Conservation (phyloP, 2,329 filamentous ascomycete species). For the Chaetomium sp. region DNA sequence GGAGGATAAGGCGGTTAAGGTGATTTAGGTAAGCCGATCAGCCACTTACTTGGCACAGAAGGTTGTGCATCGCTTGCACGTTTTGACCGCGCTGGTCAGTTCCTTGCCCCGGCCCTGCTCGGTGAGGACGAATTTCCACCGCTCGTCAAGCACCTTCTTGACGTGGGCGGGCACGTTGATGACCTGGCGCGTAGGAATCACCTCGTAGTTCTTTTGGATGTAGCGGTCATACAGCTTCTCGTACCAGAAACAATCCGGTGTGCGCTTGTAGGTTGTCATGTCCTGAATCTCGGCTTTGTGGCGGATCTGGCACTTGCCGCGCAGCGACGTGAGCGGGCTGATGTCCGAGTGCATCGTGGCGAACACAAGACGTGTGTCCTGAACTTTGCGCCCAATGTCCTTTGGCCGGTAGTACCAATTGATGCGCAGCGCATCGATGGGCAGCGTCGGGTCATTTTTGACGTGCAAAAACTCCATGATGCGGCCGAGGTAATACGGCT, state of each 20-base stretch:
- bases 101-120: constrained; percentile 93
- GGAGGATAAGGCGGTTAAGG: too few species aligned
- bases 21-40: too few species aligned
- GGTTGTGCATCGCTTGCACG: constrained; percentile 83
- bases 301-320: constrained; percentile 85
- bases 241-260: constrained; percentile 88
- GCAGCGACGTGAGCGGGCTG: constrained; percentile 83
- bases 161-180: constrained; percentile 95
- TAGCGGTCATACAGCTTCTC: constrained; percentile 97
- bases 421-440: constrained; percentile 80
- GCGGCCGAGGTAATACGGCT: constrained; percentile 94
- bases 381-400: constrained; percentile 86
- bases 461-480: constrained; percentile 96
- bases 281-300: constrained; percentile 82
- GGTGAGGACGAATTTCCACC: constrained; percentile 93
- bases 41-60: constrained; percentile 80
- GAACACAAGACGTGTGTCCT: constrained; percentile 85
- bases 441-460: constrained; percentile 64
- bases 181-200: constrained; percentile 84
- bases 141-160: constrained; percentile 90
- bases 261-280: constrained; percentile 77
- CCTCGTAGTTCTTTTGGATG: constrained; percentile 95
- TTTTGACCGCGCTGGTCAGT: constrained; percentile 90
- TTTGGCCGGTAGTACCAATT: constrained; percentile 99
- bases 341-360: constrained; percentile 98